Conservation (phyloP, 2,329 filamentous ascomycete species). For the Nemania sp. region DNA sequence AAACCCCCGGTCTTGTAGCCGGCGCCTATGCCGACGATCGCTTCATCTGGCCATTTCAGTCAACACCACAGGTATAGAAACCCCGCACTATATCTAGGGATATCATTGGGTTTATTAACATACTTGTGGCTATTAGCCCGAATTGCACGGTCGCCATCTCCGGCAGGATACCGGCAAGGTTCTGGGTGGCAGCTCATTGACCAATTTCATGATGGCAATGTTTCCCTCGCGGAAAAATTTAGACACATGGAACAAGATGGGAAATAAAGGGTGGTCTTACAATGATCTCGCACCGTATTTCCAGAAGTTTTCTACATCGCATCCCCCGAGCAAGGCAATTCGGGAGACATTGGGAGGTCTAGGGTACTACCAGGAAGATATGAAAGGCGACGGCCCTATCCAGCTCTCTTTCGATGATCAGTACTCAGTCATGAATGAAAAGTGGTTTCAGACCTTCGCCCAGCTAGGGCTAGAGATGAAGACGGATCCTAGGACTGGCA, state of each 20-base stretch:
- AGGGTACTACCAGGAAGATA: conserved; percentile 50
- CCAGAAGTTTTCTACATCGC: conserved; percentile 40
- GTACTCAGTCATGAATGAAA: conserved; percentile 50
- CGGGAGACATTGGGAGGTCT: conserved; percentile 38
- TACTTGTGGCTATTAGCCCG: conserved; percentile 33
- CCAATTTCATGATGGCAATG: conserved; percentile 45
- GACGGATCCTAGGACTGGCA: conserved; percentile 50
- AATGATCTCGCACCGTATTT: conserved; percentile 42
- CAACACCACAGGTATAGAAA: conserved; percentile 50
- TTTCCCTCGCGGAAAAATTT: conserved; percentile 41
- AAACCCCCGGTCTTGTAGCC: conserved; percentile 52
- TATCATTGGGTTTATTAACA: conserved; percentile 21
- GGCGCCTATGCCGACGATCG: conserved; percentile 45
- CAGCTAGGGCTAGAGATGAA: conserved; percentile 51
- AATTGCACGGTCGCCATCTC: conserved; percentile 49
- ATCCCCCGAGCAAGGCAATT: conserved; percentile 37
- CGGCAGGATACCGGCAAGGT: conserved; percentile 51
- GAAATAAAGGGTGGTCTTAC: conserved; percentile 44
- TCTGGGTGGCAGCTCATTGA: conserved; percentile 51
- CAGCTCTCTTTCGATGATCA: conserved; percentile 54
- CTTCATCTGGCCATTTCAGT: conserved; percentile 57
- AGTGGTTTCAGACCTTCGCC: conserved; percentile 55
- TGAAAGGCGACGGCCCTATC: conserved; percentile 51
- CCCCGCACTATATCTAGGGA: conserved; percentile 3
- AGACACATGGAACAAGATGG: conserved; percentile 40